A percentile compares a stretch with the other conserved stretches of the same genome.
Evolutionary conservation across 179 eudicot genomes (phyloP).

Genomic region (Carnegiea gigantea): DNA sequence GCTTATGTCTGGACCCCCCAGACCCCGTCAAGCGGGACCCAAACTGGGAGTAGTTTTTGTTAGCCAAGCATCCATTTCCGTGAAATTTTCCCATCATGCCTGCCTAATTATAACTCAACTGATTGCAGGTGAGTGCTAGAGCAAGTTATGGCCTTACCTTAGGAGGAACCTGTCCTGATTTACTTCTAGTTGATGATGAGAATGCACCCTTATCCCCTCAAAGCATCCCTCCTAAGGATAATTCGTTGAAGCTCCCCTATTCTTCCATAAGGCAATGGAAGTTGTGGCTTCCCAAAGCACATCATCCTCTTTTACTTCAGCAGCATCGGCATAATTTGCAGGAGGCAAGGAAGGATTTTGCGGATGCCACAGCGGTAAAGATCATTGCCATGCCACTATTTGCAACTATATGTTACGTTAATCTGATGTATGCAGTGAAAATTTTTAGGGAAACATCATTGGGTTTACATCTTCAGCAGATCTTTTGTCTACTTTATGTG

Average conservation of each 20-base stretch:
- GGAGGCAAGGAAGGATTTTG: constrained; percentile 72
- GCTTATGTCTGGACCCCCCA: no score
- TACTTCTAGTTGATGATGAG: constrained; percentile 51
- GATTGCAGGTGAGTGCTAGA: constrained; percentile 79
- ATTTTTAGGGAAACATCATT: neutral
- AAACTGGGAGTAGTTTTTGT: no score
- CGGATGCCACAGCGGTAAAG: constrained; percentile 76
- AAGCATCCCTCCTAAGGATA: constrained; percentile 20
- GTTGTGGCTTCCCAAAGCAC: constrained; percentile 71
- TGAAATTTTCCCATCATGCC: neutral
- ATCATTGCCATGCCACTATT: constrained; percentile 20
- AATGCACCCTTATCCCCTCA: constrained; percentile 36
- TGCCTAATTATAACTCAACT: constrained; percentile 14
- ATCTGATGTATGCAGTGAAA: neutral
- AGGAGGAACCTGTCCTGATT: constrained; percentile 78
- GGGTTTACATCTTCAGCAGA: neutral
- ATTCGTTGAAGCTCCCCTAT: constrained; percentile 25
- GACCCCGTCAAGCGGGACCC: no score
- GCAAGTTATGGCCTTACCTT: constrained; percentile 81
- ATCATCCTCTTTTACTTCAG: constrained; percentile 84
- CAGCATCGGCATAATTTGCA: constrained; percentile 55
- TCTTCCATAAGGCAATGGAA: constrained; percentile 62
- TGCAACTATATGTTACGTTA: constrained; percentile 1
- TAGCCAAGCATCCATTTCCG: neutral
- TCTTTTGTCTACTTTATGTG: neutral